These are phyloP conservation scores for Nakazawaea wickerhamii DNA, from an alignment of 805 yeast species.

Conservation along the genomic window DNA sequence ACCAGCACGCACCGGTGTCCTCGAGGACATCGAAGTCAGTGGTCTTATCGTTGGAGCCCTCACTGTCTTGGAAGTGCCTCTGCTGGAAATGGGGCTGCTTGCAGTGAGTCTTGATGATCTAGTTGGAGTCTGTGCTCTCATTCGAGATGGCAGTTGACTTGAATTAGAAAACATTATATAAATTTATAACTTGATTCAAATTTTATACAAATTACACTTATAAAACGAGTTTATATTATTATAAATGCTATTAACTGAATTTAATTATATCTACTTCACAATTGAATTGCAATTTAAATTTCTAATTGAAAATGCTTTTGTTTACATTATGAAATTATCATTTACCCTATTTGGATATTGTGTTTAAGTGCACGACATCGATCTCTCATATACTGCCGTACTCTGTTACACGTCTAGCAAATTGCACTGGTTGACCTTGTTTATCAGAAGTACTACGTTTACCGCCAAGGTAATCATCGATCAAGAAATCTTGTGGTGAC, in stretches of 20 bases:
- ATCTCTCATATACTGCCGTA: background rate
- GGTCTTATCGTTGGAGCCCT: conserved; percentile 18
- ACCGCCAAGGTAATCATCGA: conserved; percentile 21
- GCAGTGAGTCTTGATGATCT: conserved; percentile 11
- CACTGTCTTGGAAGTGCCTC: conserved; percentile 16
- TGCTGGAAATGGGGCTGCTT: conserved; percentile 11
- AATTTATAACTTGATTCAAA: no score
- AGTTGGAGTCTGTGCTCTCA: conserved; percentile 17
- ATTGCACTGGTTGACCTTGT: background rate
- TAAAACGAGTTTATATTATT: background rate
- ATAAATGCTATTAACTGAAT: background rate
- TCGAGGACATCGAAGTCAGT: conserved; percentile 12
- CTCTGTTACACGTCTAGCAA: background rate
- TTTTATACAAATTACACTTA: no score
- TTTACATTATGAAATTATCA: conserved; percentile 2
- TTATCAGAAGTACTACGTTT: background rate
- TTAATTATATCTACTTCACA: background rate
- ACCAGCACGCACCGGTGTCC: conserved; percentile 11
- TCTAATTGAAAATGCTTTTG: background rate
- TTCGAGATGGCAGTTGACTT: conserved; percentile 10
- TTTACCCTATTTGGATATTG: conserved; percentile 5
- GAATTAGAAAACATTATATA: conserved; percentile 7
- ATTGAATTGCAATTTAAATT: background rate
- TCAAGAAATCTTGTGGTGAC: conserved; percentile 30
- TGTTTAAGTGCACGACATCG: background rate